phyloP scores from a whole-genome alignment of 2,329 filamentous ascomycete species.

The Massarina eburnea region DNA sequence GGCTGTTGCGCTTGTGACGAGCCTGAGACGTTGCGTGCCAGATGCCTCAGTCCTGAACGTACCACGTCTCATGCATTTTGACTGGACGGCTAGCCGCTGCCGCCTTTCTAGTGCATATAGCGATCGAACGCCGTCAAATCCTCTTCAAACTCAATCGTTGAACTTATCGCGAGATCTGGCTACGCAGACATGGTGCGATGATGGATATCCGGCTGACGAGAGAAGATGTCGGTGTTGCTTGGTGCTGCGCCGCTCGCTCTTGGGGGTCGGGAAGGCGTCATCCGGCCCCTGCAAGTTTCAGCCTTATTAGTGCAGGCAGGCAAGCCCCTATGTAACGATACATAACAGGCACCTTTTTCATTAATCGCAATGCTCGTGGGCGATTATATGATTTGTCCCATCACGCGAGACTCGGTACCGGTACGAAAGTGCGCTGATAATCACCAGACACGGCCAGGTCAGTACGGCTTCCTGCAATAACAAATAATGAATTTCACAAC shows the following conservation, averaged over 20 bases:
- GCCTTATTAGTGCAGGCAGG: neutral
- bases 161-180: no score
- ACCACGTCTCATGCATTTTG: slow-evolving; percentile 11
- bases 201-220: no score
- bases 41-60: slow-evolving; percentile 21
- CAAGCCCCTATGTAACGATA: neutral
- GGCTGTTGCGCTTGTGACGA: slow-evolving; percentile 27
- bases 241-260: no score
- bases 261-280: no score
- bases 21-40: slow-evolving; percentile 32
- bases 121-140: neutral
- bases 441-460: neutral
- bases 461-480: neutral
- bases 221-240: no score
- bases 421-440: neutral
- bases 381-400: no score
- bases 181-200: no score
- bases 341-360: neutral
- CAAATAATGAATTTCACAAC: no score
- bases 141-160: no score
- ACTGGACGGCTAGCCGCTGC: slow-evolving; percentile 11
- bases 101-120: slow-evolving; percentile 4
- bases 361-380: neutral
- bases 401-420: neutral
- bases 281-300: slow-evolving; percentile 8